Base-by-base conservation (phyloP, 768 basidiomycete genomes). In the Melanogaster broomeanus region DNA sequence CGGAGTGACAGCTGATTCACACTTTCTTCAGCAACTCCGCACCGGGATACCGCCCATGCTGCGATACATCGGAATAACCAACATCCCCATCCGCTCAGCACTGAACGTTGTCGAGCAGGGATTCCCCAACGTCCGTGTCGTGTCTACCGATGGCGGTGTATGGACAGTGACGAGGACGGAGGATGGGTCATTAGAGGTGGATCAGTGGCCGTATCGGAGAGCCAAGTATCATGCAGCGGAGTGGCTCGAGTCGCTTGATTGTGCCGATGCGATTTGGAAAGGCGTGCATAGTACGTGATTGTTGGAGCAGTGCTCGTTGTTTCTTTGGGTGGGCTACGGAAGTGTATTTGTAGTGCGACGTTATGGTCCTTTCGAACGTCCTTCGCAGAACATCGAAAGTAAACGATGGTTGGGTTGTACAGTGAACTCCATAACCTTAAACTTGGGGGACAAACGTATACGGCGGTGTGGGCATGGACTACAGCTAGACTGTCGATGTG, bases 231-330 rank as follows among this genome's bases (percentile, higher is more conserved):
- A 83, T 53, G 72, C 75, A 4, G 67, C 65, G 16, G 83, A 86
- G 58, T 86, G 84, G 84, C 70, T 88, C 21, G 83, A 85, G 62
- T 83, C 82, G 74, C 64, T 79, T 33, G 83, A 80, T 0, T 87
- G 85, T 56, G 79, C 79, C 54, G 80, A 84, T 53, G 84, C 83
- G 25, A 59, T 74, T 13, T 66, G 67, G 64, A 53, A 25, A 41
- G 61, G 65, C 0, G 65, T 66, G 2, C 55, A 38, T 18, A 35
- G 45, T 10, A 8, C 40, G 18, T 47, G 25, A 37, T 22, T n/a
- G 24, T 37, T 34, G 6, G 28, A 19, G 28, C n/a, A 18, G 18
- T 19, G n/a, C 10, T 11, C 30, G 31, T 31, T 12, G 25, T 27
- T 27, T 27, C 25, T 27, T 27, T 4, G 25, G 25, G 8, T 27